A percentile compares a stretch with the other conserved stretches of the same genome.
Evolutionary conservation across 2,329 filamentous ascomycete species (phyloP).

Genomic region (Parascedosporium putredinis): DNA sequence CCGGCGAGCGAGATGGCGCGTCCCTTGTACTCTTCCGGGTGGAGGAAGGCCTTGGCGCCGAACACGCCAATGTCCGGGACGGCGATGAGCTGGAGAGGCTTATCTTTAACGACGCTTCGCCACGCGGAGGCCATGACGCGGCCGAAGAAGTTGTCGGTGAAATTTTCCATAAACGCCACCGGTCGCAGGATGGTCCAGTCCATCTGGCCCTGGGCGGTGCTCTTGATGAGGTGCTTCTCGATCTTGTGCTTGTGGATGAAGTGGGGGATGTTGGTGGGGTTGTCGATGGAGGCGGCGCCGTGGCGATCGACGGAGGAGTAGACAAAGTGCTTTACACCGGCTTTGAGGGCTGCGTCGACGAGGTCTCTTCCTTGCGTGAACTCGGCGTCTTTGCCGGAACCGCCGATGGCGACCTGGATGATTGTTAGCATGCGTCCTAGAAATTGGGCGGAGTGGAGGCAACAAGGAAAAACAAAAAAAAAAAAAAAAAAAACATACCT

Average conservation of each 20-base stretch:
- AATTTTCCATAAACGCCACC: slow-evolving; percentile 29
- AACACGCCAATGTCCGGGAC: slow-evolving; percentile 41
- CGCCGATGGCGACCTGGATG: neutral
- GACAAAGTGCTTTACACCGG: slow-evolving; percentile 79
- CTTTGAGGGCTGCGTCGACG: slow-evolving; percentile 78
- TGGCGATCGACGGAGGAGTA: slow-evolving; percentile 98
- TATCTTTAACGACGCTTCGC: slow-evolving; percentile 29
- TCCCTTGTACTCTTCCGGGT: slow-evolving; percentile 44
- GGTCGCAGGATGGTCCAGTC: slow-evolving; percentile 27
- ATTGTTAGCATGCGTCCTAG: neutral
- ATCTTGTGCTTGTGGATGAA: slow-evolving; percentile 91
- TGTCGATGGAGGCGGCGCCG: slow-evolving; percentile 48
- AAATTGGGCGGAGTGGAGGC: too few species aligned
- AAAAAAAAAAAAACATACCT: slow-evolving; percentile 25
- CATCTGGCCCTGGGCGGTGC: slow-evolving; percentile 26
- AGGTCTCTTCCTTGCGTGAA: slow-evolving; percentile 55
- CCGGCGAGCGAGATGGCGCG: slow-evolving; percentile 26
- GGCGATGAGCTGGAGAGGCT: slow-evolving; percentile 33
- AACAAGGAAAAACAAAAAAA: too few species aligned
- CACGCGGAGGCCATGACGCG: slow-evolving; percentile 36
- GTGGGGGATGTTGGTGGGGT: slow-evolving; percentile 61
- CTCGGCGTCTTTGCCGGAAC: slow-evolving; percentile 4
- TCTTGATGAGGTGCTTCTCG: slow-evolving; percentile 77
- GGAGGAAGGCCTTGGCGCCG: slow-evolving; percentile 35
- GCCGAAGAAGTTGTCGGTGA: slow-evolving; percentile 37